Evolutionary conservation across 495 filamentous ascomycete genomes (phyloP).

Genomic region (Immersiella caudata): DNA sequence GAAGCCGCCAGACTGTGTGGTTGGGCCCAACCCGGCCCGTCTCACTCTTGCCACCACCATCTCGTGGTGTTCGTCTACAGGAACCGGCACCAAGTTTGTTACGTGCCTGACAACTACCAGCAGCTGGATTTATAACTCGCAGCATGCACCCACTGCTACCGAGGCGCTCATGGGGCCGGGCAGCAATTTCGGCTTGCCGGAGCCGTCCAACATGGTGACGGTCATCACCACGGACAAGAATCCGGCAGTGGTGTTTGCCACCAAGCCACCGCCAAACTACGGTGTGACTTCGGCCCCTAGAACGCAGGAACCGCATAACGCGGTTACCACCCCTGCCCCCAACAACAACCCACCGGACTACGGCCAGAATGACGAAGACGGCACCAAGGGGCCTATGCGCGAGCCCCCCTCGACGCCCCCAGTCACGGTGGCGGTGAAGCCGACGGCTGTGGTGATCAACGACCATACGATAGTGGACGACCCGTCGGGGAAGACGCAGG

Average conservation of each 20-base stretch:
- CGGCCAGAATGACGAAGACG: conserved; percentile 18
- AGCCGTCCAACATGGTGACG: conserved; percentile 32
- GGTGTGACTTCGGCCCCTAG: conserved; percentile 38
- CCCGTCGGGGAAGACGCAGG: conserved; percentile 37
- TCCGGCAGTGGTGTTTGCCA: conserved; percentile 48
- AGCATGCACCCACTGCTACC: conserved; percentile 13
- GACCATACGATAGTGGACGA: conserved; percentile 46
- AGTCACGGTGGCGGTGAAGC: conserved; percentile 44
- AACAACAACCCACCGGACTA: conserved; percentile 36
- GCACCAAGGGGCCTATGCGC: conserved; percentile 17
- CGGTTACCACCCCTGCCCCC: conserved; percentile 22
- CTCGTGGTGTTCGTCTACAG: conserved; percentile 41
- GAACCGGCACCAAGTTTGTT: conserved; percentile 29
- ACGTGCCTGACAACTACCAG: conserved; percentile 27
- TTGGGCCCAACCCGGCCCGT: conserved; percentile 22
- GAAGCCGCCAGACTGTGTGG: conserved; percentile 39
- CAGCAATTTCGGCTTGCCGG: background rate
- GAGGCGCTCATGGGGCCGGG: background rate
- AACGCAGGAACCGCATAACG: conserved; percentile 30
- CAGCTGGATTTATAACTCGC: conserved; percentile 25
- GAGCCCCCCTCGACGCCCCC: conserved; percentile 29
- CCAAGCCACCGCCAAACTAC: conserved; percentile 44
- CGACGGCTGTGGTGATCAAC: conserved; percentile 47
- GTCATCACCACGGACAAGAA: conserved; percentile 54
- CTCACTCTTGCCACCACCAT: conserved; percentile 39